A percentile compares a stretch with the other conserved stretches of the same genome.
phyloP scores from a whole-genome alignment of 208 protist genomes.

The Crithidia expoeki region DNA sequence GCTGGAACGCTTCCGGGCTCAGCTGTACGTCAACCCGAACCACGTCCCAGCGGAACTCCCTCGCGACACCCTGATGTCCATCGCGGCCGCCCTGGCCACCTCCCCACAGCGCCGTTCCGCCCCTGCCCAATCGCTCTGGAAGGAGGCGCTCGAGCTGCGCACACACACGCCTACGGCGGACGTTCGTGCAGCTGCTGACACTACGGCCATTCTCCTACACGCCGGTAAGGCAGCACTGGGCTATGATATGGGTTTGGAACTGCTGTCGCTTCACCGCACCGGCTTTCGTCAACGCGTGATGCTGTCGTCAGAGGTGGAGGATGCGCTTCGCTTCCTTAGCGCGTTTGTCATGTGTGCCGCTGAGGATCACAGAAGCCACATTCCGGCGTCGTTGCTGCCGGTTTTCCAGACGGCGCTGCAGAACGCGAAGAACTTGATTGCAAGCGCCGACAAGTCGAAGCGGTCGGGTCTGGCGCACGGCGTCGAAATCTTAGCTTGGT shows the following conservation, averaged over 20 bases:
- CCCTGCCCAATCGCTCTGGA: constrained; percentile 21
- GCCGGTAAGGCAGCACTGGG: constrained; percentile 4
- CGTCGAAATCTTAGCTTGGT: constrained; percentile 26
- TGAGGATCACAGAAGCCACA: background rate
- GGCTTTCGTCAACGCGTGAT: background rate
- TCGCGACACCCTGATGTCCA: constrained; percentile 21
- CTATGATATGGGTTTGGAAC: background rate
- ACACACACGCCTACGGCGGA: constrained; percentile 12
- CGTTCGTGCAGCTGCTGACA: constrained; percentile 10
- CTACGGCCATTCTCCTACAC: constrained; percentile 5
- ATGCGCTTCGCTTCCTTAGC: constrained; percentile 22
- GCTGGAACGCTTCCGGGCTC: constrained; percentile 26
- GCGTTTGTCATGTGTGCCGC: constrained; percentile 17
- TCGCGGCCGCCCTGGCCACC: constrained; percentile 20
- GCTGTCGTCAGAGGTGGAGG: background rate
- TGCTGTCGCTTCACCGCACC: background rate
- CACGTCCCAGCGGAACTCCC: constrained; percentile 10
- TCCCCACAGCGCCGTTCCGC: constrained; percentile 23
- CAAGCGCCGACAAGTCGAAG: constrained; percentile 20
- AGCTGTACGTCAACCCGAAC: constrained; percentile 30
- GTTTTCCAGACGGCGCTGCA: constrained; percentile 4
- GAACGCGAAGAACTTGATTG: constrained; percentile 14
- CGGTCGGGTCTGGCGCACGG: constrained; percentile 17
- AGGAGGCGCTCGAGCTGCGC: constrained; percentile 22
- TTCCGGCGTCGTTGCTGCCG: background rate